These are phyloP conservation scores for Fragaria nilgerrensis DNA, from an alignment of 306 rosid genomes.

Conservation along the genomic window DNA sequence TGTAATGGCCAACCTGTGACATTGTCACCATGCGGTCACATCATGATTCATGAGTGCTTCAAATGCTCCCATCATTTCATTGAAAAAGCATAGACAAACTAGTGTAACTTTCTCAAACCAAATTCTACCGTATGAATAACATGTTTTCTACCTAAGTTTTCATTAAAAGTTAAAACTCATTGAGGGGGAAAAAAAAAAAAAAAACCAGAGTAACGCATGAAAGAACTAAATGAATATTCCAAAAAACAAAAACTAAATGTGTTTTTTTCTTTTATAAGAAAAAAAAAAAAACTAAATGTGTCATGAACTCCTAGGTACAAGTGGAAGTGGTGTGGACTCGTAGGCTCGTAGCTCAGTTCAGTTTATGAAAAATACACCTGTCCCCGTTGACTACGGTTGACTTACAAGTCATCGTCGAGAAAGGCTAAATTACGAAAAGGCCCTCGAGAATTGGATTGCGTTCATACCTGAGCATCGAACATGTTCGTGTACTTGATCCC, in stretches of 20 bases:
- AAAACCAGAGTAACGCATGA: too few species aligned
- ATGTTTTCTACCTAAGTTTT: too few species aligned
- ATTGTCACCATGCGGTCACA: conserved; percentile 21
- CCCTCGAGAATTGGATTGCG: neutral
- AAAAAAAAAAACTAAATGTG: too few species aligned
- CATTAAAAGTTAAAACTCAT: too few species aligned
- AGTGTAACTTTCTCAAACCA: too few species aligned
- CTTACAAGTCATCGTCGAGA: neutral
- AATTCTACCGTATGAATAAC: neutral
- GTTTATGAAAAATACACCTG: neutral
- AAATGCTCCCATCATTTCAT: conserved; percentile 6
- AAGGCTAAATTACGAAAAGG: neutral
- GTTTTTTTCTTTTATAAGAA: too few species aligned
- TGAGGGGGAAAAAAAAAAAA: too few species aligned
- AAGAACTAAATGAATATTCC: too few species aligned
- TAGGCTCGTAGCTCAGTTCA: too few species aligned
- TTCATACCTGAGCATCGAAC: conserved; percentile 90
- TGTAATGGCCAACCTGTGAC: conserved; percentile 44
- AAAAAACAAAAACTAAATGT: too few species aligned
- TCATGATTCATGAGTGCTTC: neutral
- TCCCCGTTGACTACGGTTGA: neutral
- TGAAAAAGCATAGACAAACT: neutral
- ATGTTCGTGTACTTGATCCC: conserved; percentile 80
- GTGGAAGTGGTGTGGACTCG: too few species aligned
- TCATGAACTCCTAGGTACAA: too few species aligned